Base-by-base conservation (phyloP, 495 filamentous ascomycete genomes). In the Xylaria venustula region DNA sequence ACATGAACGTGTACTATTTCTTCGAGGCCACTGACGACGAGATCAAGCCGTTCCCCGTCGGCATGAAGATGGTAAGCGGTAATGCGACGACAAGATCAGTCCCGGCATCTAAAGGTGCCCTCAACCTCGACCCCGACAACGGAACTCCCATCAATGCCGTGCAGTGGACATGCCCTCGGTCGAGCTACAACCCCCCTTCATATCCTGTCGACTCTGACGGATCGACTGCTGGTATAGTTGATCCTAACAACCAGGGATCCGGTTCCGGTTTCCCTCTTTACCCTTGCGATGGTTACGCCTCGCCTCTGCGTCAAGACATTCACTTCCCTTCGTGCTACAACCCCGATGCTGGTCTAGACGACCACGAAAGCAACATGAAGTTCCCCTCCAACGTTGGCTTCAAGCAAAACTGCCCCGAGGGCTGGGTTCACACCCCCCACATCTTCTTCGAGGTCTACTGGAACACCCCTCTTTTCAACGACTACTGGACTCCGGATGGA, bases 371-470 rank as follows among this genome's bases (percentile, higher is more conserved):
- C 61, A 82, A 85, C 74, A 75, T 81, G 68, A 79, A 81, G 57
- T 83, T 79, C 50, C 73, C 79, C 15, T 75, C 82, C 42, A 75
- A 65, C 22, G 82, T 79, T 22, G 62, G 64, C n/a, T 87, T 82
- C 61, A 82, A 83, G 15, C 61, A 72, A 11, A 79, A 81, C 51
- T 90, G 90, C 75, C 87, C 88, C 1, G 65, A 77, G 7, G 86
- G 85, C 46, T 80, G 86, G 48, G 75, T 85, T 62, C 78, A 81
- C 61, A 55, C 67, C 3, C 79, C 79, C 17, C 85, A 87, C 37
- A 74, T 91, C 52, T 90, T 91, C 75, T 85, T 81, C 64, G 89
- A 91, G 74, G 78, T 87, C 34, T 81, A 86, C 68, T 91, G 82
- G 75, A 75, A 86, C 67, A 86, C 85, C 7, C 75, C 81, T 54